These are phyloP conservation scores for Ordospora colligata DNA, from an alignment of 371 early-diverging fungal species.

Conservation along the genomic window DNA sequence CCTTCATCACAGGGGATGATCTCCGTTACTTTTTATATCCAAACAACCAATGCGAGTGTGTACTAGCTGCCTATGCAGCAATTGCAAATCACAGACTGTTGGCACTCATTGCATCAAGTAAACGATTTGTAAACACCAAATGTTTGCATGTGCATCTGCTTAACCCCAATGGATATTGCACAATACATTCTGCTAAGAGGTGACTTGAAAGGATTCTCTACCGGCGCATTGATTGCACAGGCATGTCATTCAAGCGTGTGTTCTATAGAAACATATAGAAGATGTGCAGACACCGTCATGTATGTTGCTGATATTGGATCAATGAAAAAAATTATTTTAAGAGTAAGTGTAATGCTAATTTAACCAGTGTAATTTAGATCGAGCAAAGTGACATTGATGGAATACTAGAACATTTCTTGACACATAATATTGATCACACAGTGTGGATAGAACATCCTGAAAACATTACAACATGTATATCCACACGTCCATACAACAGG, in stretches of 20 bases:
- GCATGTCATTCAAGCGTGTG: conserved; percentile 50
- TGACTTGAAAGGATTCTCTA: conserved; percentile 37
- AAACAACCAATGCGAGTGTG: too few species aligned
- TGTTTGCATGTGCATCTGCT: background rate
- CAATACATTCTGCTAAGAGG: conserved; percentile 50
- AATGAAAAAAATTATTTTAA: conserved; percentile 51
- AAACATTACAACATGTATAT: conserved; percentile 47
- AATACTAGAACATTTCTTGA: background rate
- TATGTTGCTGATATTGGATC: conserved; percentile 21
- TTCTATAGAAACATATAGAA: conserved; percentile 15
- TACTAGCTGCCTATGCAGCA: too few species aligned
- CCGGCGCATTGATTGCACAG: conserved; percentile 53
- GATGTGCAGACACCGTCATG: background rate
- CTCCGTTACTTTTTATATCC: background rate
- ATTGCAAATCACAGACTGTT: too few species aligned
- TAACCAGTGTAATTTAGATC: background rate
- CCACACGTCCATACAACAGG: conserved; percentile 30
- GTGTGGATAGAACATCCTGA: conserved; percentile 57
- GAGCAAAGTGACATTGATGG: conserved; percentile 27
- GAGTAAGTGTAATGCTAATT: background rate
- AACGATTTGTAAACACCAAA: too few species aligned
- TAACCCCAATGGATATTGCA: conserved; percentile 10
- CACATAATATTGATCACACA: conserved; percentile 29
- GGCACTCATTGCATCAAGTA: too few species aligned
- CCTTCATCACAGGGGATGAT: background rate